These are phyloP conservation scores for Thelonectria rubi DNA, from an alignment of 2,329 filamentous ascomycete species.

Conservation along the genomic window DNA sequence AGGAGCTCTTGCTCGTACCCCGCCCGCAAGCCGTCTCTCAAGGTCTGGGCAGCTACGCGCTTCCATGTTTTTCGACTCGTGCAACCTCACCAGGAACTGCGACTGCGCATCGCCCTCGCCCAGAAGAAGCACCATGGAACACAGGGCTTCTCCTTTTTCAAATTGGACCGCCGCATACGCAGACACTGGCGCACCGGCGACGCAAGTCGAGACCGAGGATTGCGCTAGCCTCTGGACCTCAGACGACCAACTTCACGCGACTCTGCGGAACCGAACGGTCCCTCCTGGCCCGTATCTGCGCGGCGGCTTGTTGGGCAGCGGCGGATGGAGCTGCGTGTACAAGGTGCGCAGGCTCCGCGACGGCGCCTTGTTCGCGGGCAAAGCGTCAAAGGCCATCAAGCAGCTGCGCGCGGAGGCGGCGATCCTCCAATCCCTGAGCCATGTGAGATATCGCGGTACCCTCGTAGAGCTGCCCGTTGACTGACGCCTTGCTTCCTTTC, in stretches of 20 bases:
- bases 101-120: not conserved
- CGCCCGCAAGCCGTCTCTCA: not conserved
- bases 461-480: not conserved
- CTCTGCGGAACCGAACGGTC: constrained; percentile 23
- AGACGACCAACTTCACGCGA: constrained; percentile 31
- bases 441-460: constrained; percentile 35
- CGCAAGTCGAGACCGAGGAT: no score
- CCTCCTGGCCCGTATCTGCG: constrained; percentile 35
- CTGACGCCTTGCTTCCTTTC: not conserved
- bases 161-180: not conserved
- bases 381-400: constrained; percentile 32
- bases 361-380: constrained; percentile 43
- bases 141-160: not conserved
- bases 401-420: constrained; percentile 41
- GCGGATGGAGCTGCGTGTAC: constrained; percentile 43
- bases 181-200: no score
- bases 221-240: constrained; percentile 30
- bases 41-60: not conserved
- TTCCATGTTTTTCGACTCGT: not conserved
- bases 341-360: constrained; percentile 42
- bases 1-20: not conserved
- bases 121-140: not conserved
- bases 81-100: not conserved
- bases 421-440: constrained; percentile 33
- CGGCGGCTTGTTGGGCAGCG: constrained; percentile 40